Conservation (phyloP, 1,284 basidiomycete genomes). For the Exobasidium rhododendri region DNA sequence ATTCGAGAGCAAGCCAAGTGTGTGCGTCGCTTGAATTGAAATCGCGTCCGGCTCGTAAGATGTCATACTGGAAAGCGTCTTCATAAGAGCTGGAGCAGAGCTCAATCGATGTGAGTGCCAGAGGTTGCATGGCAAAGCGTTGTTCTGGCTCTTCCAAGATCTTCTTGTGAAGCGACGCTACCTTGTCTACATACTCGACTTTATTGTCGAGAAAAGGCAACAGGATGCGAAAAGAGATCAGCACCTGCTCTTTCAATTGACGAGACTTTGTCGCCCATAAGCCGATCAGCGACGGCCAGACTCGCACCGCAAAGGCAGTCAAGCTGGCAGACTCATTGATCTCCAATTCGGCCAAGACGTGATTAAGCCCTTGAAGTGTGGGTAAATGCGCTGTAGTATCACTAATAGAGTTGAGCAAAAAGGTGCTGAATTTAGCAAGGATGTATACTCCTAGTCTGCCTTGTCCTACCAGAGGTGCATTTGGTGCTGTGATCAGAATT, state of each 20-base stretch:
- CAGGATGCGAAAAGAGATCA: conserved; percentile 30
- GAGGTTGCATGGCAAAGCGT: conserved; percentile 12
- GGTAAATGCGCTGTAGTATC: conserved; percentile 39
- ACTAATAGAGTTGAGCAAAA: conserved; percentile 22
- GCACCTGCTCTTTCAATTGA: conserved; percentile 35
- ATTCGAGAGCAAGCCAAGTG: conserved; percentile 74
- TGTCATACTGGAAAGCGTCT: conserved; percentile 62
- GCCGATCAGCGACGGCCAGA: conserved; percentile 16
- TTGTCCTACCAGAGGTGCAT: conserved; percentile 27
- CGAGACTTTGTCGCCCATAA: conserved; percentile 32
- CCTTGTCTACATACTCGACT: neutral
- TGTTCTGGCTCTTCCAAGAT: conserved; percentile 12
- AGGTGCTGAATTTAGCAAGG: conserved; percentile 30
- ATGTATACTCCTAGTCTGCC: conserved; percentile 22
- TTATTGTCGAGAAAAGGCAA: conserved; percentile 15
- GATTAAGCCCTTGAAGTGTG: conserved; percentile 29
- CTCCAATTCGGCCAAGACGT: conserved; percentile 28
- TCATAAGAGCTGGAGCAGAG: conserved; percentile 16
- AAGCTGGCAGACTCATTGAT: conserved; percentile 29
- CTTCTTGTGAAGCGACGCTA: neutral
- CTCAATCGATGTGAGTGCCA: neutral
- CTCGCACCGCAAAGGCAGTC: conserved; percentile 16
- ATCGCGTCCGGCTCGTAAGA: conserved; percentile 68
- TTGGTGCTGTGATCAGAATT: conserved; percentile 22
- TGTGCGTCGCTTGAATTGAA: conserved; percentile 70